These are phyloP conservation scores for Solanum lignicaule DNA, from an alignment of 257 asterid species.

Conservation along the genomic window DNA sequence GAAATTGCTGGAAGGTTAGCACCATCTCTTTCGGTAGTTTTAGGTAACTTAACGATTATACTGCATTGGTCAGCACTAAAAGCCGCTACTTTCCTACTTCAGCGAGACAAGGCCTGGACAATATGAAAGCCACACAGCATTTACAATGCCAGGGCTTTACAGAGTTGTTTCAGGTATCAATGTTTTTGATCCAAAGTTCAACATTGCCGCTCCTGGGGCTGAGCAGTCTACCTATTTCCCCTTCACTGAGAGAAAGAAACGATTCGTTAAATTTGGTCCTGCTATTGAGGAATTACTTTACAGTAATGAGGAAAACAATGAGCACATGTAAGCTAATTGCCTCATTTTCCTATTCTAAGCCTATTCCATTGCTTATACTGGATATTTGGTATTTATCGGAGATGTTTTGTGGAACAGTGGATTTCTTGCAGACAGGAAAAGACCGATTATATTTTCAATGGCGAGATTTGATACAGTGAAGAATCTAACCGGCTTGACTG, in stretches of 20 bases:
- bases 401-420: conserved; percentile 38
- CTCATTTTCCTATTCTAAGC: background rate
- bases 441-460: conserved; percentile 80
- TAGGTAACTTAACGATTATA: background rate
- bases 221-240: conserved; percentile 83
- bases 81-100: background rate
- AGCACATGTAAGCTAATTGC: conserved; percentile 55
- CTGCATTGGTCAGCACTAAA: background rate
- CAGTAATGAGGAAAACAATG: conserved; percentile 48
- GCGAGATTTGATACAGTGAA: conserved; percentile 77
- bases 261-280: conserved; percentile 42
- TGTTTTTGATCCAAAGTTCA: conserved; percentile 82
- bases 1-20: conserved; percentile 91
- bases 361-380: background rate
- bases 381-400: background rate
- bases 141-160: conserved; percentile 78
- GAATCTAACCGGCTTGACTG: conserved; percentile 71
- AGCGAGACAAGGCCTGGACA: conserved; percentile 71
- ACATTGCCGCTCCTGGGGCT: conserved; percentile 83
- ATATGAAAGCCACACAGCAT: conserved; percentile 74
- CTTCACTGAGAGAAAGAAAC: conserved; percentile 36
- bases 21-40: background rate
- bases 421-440: conserved; percentile 51
- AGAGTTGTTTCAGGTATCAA: conserved; percentile 69
- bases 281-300: conserved; percentile 54